Conservation (phyloP, 1,284 basidiomycete genomes). For the Clitocybe nebularis region DNA sequence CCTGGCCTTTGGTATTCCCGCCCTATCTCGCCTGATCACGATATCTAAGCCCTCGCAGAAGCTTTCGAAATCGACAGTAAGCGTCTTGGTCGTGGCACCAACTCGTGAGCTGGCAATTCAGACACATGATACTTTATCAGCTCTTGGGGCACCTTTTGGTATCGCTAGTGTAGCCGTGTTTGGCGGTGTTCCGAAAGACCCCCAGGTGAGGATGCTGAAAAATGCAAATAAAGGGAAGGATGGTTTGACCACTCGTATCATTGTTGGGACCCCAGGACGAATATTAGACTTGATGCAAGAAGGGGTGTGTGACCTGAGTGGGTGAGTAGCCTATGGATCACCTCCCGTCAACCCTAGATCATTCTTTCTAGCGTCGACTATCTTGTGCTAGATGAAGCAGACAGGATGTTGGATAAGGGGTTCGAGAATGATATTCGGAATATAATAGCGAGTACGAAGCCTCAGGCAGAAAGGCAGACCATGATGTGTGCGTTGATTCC, state of each 20-base stretch:
- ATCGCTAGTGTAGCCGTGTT: slow-evolving; percentile 86
- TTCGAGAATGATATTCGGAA: slow-evolving; percentile 97
- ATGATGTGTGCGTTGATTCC: slow-evolving; percentile 76
- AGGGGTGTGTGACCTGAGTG: slow-evolving; percentile 78
- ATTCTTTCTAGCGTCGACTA: slow-evolving; percentile 66
- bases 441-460: slow-evolving; percentile 82
- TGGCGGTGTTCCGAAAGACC: slow-evolving; percentile 88
- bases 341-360: slow-evolving; percentile 2
- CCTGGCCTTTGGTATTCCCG: slow-evolving; percentile 92
- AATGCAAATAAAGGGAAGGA: slow-evolving; percentile 45
- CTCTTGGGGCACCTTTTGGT: slow-evolving; percentile 74
- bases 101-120: slow-evolving; percentile 95
- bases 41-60: slow-evolving; percentile 24
- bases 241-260: slow-evolving; percentile 63
- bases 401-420: slow-evolving; percentile 97
- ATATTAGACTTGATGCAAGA: slow-evolving; percentile 88
- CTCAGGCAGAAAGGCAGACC: slow-evolving; percentile 70
- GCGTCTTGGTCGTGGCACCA: slow-evolving; percentile 86
- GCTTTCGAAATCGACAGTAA: slow-evolving; percentile 42
- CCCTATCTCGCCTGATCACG: slow-evolving; percentile 65
- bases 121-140: slow-evolving; percentile 83
- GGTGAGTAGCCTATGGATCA: slow-evolving; percentile 37
- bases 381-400: slow-evolving; percentile 95
- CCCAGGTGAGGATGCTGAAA: slow-evolving; percentile 66
- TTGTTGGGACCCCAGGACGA: slow-evolving; percentile 94